Evolutionary conservation across 257 asterid species (phyloP).

Genomic region (Striga asiatica): DNA sequence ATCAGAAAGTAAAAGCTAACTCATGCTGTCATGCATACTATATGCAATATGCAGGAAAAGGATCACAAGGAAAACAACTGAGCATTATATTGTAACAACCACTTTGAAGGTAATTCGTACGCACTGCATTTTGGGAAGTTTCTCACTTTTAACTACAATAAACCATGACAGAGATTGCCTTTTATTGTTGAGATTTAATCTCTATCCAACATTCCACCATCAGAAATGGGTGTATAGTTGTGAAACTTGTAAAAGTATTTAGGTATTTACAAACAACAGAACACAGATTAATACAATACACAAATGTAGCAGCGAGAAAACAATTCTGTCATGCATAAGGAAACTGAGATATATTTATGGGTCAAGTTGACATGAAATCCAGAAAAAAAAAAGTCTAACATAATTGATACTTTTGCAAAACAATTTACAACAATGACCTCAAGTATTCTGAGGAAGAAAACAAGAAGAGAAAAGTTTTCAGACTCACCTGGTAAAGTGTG

Average conservation of each 20-base stretch:
- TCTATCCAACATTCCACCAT: constrained; percentile 6
- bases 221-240: not conserved
- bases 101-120: not conserved
- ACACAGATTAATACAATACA: constrained; percentile 3
- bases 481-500: constrained; percentile 83
- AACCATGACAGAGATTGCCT: not conserved
- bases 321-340: not conserved
- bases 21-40: constrained; percentile 8
- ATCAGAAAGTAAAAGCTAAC: constrained; percentile 18
- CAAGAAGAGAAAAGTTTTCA: not conserved
- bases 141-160: not conserved
- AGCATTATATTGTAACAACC: constrained; percentile 10
- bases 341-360: not conserved
- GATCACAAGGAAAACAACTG: constrained; percentile 13
- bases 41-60: not conserved
- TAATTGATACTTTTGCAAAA: not conserved
- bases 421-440: constrained; percentile 12
- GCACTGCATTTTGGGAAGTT: not conserved
- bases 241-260: constrained; percentile 5
- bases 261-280: not conserved
- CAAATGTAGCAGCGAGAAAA: constrained; percentile 3
- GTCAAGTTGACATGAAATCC: not conserved
- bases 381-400: not conserved
- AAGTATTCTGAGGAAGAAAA: constrained; percentile 6
- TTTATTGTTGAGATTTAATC: constrained; percentile 7